These are phyloP conservation scores for Phenoliferia sp. DNA, from an alignment of 1,284 basidiomycete species.

Conservation along the genomic window DNA sequence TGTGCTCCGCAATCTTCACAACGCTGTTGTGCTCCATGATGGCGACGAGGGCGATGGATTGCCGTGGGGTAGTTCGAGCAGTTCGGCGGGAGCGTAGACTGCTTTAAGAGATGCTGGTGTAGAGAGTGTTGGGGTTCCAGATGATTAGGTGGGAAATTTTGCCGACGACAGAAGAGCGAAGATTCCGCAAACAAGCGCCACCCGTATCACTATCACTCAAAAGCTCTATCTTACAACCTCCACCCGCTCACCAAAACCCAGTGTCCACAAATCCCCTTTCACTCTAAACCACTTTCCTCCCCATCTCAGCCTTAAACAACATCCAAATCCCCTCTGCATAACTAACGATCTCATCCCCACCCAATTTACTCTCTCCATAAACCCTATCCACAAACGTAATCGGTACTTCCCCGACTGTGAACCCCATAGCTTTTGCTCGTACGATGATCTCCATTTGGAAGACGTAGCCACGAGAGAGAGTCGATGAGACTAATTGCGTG, in stretches of 20 bases:
- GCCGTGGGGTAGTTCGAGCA: no score
- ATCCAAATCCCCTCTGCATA: conserved; percentile 81
- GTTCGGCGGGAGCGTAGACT: no score
- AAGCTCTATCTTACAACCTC: not conserved
- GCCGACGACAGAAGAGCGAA: no score
- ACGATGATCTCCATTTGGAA: conserved; percentile 99
- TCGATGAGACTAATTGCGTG: conserved; percentile 72
- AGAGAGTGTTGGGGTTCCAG: no score
- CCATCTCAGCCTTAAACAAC: conserved; percentile 66
- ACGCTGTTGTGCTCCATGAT: no score
- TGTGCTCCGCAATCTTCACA: no score
- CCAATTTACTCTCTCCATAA: conserved; percentile 86
- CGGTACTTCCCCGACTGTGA: conserved; percentile 79
- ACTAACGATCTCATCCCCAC: conserved; percentile 79
- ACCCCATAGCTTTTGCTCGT: conserved; percentile 72
- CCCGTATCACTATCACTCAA: not conserved
- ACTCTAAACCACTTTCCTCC: no score
- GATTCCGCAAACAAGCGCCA: no score
- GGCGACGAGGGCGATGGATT: no score
- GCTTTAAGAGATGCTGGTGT: no score
- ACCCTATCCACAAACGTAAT: conserved; percentile 91
- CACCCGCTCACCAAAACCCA: not conserved
- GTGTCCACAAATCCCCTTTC: no score
- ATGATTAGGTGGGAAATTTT: no score
- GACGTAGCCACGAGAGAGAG: conserved; percentile 81